Base-by-base conservation (phyloP, 2,329 filamentous ascomycete species). In the Xylaria sp. region DNA sequence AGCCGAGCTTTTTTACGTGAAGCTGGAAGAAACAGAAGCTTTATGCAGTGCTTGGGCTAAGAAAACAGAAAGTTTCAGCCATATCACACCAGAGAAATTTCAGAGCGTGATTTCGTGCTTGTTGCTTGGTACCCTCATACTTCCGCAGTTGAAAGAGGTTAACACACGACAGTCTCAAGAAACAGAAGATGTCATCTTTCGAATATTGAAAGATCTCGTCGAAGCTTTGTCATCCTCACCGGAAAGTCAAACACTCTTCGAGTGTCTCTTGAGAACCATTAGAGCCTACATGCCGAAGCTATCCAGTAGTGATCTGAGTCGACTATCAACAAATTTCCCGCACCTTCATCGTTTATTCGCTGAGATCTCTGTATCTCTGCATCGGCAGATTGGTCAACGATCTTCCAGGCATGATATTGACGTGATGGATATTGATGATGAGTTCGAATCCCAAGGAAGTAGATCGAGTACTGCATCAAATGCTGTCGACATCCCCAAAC, bases 361-460 rank as follows among this genome's bases (percentile, higher is more conserved):
- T 2, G 81, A 79, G 11, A 66, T 87, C 2, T 84, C 78, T 2
- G 72, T 68, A 26, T 73, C 73, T 38, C 73, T 81, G 54, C 76
- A 74, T 54, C 78, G 81, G 17, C 78, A 77, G 57, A 68, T 75
- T 9, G 62, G 70, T 6, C 78, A 77, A 31, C 80, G 81, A 58
- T 76, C 76, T 0, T 79, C 78, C 1, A 10, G 56, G 11, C 61
- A 74, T 3, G 67, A 72, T 28, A 67, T 69, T 44, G 76, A 77
- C 42, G 68, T 67, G 33, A 77, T 77, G 74, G 76, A 77, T 38
- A 62, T 93, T 5, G 91, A 93, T 73, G 84, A 87, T 13, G 86
- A 87, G 1, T 89, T 91, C 63, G 86, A 88, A 48, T 89, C 88
- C 0, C 88, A 91, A 71, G 82, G 82, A 61, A 89, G 85, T 69